Base-by-base conservation (phyloP, 768 basidiomycete genomes). In the Podaxis rugospora region DNA sequence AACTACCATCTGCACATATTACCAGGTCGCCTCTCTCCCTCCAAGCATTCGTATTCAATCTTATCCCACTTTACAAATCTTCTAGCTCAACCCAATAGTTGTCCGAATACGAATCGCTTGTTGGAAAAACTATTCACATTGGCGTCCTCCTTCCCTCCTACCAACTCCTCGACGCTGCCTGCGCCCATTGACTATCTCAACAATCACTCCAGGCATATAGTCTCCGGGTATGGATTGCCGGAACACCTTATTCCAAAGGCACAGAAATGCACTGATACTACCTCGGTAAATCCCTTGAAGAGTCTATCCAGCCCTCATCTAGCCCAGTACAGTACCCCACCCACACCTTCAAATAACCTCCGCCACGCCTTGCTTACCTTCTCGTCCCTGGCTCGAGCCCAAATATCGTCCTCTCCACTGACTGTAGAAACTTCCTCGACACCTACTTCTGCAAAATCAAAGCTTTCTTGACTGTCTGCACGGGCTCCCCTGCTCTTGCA, bases 171-270 rank as follows among this genome's bases (percentile, higher is more conserved):
- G 39, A 40, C 39, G 39, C 39, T 10, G 39, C 16, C 7, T 23
- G 71, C 67, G 3, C 61, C 67, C 1, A 57, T 69, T 32, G 71
- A 72, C 57, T 72, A 67, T 35, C 18, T 72, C 55, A 67, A 68
- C 61, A 59, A 28, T 40, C 68, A 70, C 51, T 66, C 62, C 13
- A 40, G 59, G 14, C 56, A 23, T 18, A 46, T 57, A 35, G 21
- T 47, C 44, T 28, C 42, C 16, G 42, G 6, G 9, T 18, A 62
- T 11, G 13, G 16, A 40, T 6, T 62, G 21, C 49, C 64, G 5
- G 27, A 51, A 5, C 18, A 53, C 32, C 6, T 69, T n/a, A 35
- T 64, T 39, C 53, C 62, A 25, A 69, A 68, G 27, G 67, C 3
- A 64, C 67, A 3, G 54, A 54, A 16, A 69, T 69, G 3, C 58